Evolutionary conservation across 441 rosid genomes (phyloP).

Genomic region (Kokia cookei): DNA sequence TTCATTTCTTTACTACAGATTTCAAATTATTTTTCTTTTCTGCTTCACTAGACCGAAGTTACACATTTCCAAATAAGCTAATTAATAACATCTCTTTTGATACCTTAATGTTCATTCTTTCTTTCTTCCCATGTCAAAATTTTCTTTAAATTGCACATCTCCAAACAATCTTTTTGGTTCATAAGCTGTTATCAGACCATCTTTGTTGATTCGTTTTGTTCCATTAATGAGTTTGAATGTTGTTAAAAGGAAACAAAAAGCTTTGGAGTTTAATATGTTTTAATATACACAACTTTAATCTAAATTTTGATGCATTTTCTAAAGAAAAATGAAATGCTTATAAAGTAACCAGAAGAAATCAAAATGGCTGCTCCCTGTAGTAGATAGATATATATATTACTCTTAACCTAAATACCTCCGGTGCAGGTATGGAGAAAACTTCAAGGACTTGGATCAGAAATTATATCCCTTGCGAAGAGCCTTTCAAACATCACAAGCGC

Average conservation of each 20-base stretch:
- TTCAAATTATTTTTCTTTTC: not conserved
- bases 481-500: conserved; percentile 55
- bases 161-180: not conserved
- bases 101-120: not conserved
- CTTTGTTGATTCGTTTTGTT: not conserved
- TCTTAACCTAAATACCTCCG: conserved; percentile 12
- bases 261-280: not conserved
- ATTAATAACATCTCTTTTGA: not conserved
- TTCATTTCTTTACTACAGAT: not conserved
- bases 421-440: conserved; percentile 77
- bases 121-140: not conserved
- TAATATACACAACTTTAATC: too few relatives aligned
- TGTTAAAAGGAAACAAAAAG: not conserved
- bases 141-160: not conserved
- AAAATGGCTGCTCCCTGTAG: not conserved
- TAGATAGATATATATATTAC: not conserved
- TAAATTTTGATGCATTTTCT: not conserved
- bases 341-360: not conserved
- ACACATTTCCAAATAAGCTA: not conserved
- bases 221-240: not conserved
- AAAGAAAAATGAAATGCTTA: not conserved
- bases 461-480: conserved; percentile 60
- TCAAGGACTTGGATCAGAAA: conserved; percentile 58
- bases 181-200: not conserved
- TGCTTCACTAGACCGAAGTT: not conserved